Conservation (phyloP, 2,329 filamentous ascomycete genomes). For the Exophiala viscosa region DNA sequence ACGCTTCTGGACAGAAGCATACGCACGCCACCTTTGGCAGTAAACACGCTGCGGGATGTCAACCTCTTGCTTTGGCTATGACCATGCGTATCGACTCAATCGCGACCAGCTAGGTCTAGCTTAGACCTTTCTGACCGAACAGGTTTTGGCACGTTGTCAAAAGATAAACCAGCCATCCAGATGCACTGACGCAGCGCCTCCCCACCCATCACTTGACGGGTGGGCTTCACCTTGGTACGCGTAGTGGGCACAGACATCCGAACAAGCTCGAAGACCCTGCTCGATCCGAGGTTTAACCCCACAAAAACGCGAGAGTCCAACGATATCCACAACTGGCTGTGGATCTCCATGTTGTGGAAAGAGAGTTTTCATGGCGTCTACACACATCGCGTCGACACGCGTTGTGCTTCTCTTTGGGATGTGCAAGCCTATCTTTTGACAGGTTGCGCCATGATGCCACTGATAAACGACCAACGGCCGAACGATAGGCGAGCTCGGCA, state of each 20-base stretch:
- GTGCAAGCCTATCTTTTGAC: background rate
- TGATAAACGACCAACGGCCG: background rate
- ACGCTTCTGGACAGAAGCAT: background rate
- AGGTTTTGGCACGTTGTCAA: background rate
- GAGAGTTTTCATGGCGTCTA: too few species aligned
- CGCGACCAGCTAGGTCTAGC: background rate
- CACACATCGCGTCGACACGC: background rate
- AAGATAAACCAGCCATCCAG: background rate
- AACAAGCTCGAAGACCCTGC: background rate
- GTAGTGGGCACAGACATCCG: background rate
- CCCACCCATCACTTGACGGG: background rate
- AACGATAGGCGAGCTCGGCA: background rate
- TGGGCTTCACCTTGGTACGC: too few species aligned
- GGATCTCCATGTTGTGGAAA: too few species aligned
- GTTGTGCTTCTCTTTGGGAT: background rate
- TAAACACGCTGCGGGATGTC: background rate
- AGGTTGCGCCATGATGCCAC: background rate
- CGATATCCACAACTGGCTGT: too few species aligned
- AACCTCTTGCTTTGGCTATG: conserved; percentile 13
- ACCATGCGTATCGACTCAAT: conserved; percentile 14
- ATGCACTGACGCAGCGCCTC: background rate
- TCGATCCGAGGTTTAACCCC: background rate
- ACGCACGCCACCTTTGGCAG: background rate
- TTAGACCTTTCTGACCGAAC: background rate
- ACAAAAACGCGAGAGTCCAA: background rate